Evolutionary conservation across 2,329 filamentous ascomycete genomes (phyloP).

Genomic region (Stylonectria norvegica): DNA sequence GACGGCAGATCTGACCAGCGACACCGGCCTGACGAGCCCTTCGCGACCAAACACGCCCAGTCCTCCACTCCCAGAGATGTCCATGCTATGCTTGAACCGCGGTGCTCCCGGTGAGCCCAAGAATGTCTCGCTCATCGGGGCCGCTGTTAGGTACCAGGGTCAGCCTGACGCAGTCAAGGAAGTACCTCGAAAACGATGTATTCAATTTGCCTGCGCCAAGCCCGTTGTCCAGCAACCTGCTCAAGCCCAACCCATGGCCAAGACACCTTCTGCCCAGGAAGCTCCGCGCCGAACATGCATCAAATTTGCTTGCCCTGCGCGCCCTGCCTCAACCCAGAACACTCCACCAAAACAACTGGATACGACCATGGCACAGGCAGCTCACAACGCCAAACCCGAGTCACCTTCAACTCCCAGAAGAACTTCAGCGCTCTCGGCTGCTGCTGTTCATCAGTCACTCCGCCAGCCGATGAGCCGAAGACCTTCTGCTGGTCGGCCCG

Average conservation of each 20-base stretch:
- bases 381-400: constrained; percentile 18
- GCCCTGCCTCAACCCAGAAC: constrained; percentile 42
- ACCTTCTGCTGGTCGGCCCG: constrained; percentile 31
- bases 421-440: constrained; percentile 18
- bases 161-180: constrained; percentile 41
- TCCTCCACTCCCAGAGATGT: constrained; percentile 67
- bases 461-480: constrained; percentile 24
- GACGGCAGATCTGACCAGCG: constrained; percentile 90
- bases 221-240: constrained; percentile 45
- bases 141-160: constrained; percentile 18
- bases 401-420: constrained; percentile 33
- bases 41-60: constrained; percentile 85
- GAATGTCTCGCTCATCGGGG: constrained; percentile 22
- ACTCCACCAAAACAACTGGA: constrained; percentile 31
- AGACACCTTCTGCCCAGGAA: constrained; percentile 35
- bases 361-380: constrained; percentile 5
- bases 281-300: constrained; percentile 59
- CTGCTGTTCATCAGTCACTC: constrained; percentile 21
- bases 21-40: constrained; percentile 85
- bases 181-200: constrained; percentile 71
- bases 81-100: constrained; percentile 41
- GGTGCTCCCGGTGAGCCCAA: constrained; percentile 27
- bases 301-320: constrained; percentile 70
- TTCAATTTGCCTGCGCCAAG: constrained; percentile 84
- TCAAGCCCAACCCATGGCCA: constrained; percentile 32